Conservation (phyloP, 2,329 filamentous ascomycete species). For the Epichloe sylvatica region DNA sequence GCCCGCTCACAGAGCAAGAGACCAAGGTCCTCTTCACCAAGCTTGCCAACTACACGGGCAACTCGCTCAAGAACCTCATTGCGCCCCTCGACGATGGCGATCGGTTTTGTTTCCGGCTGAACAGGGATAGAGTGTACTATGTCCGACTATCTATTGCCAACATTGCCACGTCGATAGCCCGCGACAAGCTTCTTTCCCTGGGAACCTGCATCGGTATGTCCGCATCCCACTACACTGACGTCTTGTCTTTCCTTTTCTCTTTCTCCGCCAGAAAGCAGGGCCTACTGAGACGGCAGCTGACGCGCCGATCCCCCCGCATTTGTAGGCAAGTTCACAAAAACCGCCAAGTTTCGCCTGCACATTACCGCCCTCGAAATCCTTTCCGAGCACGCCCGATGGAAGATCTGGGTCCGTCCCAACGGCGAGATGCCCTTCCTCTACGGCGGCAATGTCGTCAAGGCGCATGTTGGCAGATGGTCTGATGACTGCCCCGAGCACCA, state of each 20-base stretch:
- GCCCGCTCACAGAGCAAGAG: constrained; percentile 66
- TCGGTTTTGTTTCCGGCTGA: constrained; percentile 73
- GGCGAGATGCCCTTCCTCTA: constrained; percentile 97
- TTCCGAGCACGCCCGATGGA: constrained; percentile 82
- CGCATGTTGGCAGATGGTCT: constrained; percentile 62
- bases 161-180: constrained; percentile 70
- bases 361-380: constrained; percentile 81
- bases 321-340: constrained; percentile 88
- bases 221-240: too few species aligned
- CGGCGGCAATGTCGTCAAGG: constrained; percentile 70
- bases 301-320: neutral
- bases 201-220: constrained; percentile 62
- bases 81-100: constrained; percentile 57
- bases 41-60: constrained; percentile 84
- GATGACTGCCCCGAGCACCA: constrained; percentile 91
- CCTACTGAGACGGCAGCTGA: neutral
- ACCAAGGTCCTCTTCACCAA: constrained; percentile 78
- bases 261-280: constrained; percentile 6
- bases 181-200: constrained; percentile 71
- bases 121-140: constrained; percentile 80
- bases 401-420: constrained; percentile 93
- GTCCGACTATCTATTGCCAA: constrained; percentile 82
- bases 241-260: too few species aligned
- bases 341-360: constrained; percentile 87
- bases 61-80: constrained; percentile 73